Conservation (phyloP, 768 basidiomycete species). For the Mycena rebaudengoi region DNA sequence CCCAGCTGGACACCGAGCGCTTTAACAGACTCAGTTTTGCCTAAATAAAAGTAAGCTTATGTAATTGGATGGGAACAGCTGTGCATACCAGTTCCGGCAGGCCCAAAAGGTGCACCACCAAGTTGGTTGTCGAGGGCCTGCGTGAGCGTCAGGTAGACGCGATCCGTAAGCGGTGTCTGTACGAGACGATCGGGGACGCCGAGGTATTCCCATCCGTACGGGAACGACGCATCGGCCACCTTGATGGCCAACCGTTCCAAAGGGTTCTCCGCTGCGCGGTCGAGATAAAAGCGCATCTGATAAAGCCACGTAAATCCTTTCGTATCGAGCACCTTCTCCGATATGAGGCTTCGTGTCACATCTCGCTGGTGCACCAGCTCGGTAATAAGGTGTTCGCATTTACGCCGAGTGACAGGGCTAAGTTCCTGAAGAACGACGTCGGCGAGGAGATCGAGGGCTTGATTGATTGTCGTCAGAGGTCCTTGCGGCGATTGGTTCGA, state of each 20-base stretch:
- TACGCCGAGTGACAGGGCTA: conserved; percentile 88
- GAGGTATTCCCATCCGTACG: conserved; percentile 98
- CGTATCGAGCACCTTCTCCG: conserved; percentile 67
- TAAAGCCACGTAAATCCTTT: conserved; percentile 92
- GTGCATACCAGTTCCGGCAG: conserved; percentile 93
- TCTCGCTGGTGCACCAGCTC: conserved; percentile 98
- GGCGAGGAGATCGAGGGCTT: conserved; percentile 93
- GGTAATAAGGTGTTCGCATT: conserved; percentile 98
- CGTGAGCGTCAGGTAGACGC: conserved; percentile 95
- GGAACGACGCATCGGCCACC: conserved; percentile 92
- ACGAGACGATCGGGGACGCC: conserved; percentile 97
- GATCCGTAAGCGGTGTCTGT: conserved; percentile 96
- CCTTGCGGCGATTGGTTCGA: conserved; percentile 61
- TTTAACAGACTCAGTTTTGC: conserved; percentile 99
- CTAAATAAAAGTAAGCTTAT: conserved; percentile 47
- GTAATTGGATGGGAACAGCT: conserved; percentile 22
- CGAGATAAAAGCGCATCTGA: conserved; percentile 98
- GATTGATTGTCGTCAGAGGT: conserved; percentile 77
- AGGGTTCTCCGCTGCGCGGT: conserved; percentile 73
- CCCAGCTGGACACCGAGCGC: conserved; percentile 97
- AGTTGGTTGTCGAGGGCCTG: conserved; percentile 95
- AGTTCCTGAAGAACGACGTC: conserved; percentile 95
- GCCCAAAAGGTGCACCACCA: conserved; percentile 97
- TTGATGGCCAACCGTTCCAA: conserved; percentile 82
- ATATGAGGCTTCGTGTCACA: conserved; percentile 83